Evolutionary conservation across 2,329 filamentous ascomycete genomes (phyloP).

Genomic region (Botrytis cinerea): DNA sequence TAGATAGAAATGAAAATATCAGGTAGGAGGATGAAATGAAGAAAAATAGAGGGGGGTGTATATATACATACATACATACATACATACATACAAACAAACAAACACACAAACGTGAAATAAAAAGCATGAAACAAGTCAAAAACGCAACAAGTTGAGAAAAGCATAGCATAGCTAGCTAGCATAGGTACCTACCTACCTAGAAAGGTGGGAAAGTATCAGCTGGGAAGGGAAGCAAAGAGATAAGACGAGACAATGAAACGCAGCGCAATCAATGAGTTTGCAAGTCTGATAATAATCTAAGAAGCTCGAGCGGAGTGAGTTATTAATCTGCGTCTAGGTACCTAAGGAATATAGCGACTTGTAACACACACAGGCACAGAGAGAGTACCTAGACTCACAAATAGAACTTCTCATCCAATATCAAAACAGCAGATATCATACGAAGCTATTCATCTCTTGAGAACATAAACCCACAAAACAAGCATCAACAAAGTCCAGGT

Average conservation of each 20-base stretch:
- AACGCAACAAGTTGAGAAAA: neutral
- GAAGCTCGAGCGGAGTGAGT: neutral
- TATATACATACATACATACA: neutral
- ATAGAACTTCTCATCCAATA: neutral
- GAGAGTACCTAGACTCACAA: neutral
- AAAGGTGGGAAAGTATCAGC: no score
- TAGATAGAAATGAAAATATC: neutral
- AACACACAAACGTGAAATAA: no score
- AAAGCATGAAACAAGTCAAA: accelerated
- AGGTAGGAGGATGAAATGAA: accelerated
- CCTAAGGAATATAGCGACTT: neutral
- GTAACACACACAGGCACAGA: neutral
- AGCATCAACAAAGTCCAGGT: neutral
- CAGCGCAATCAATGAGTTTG: neutral
- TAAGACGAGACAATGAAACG: neutral
- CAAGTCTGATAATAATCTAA: neutral
- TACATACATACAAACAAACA: neutral
- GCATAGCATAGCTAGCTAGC: neutral
- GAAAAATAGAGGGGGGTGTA: neutral
- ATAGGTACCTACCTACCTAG: no score
- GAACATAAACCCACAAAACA: neutral
- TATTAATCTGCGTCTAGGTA: accelerated
- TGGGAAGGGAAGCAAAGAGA: neutral
- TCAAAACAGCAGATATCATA: neutral
- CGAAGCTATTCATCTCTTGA: neutral